Base-by-base conservation (phyloP, 805 yeast species). In the Candida parachauliodes region DNA sequence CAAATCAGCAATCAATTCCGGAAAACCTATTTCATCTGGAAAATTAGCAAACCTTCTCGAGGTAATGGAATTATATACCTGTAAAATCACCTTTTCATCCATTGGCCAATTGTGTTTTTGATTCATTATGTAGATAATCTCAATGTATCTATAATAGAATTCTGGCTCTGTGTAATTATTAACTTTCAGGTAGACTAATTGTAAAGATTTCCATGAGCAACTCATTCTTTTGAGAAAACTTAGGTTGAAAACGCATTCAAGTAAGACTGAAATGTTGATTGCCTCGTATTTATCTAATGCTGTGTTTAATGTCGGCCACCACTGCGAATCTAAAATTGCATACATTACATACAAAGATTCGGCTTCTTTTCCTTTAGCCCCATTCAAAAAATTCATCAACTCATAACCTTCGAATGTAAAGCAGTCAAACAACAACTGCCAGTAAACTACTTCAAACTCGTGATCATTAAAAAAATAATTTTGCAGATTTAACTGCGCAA, bases 21-120 rank as follows among this genome's bases (percentile, higher is more conserved):
- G 62, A 5, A 46, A 46, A 11, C 33, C 41, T 26, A 44, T 38
- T 41, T 67, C 74, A 40, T 63, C 70, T 2, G 41, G 48, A 38
- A 65, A 68, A 40, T 65, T 65, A 14, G 60, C 50, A 44, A 67
- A 67, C 33, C 54, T 60, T 19, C 64, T 48, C 0, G 46, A 30
- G 0, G 71, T 60, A 6, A 65, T 50, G 0, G 56, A 44, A 2
- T 51, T 34, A 41, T 66, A 67, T 4, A 68, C 36, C 18, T 46
- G 47, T 4, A 54, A 36, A 4, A 68, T 37, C n/a, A 65, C 37
- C 28, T 48, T 51, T 30, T 68, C 74, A 16, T 62, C 66, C 2
- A 61, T 28, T 5, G 57, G 55, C 68, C 68, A 65, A 4, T 42
- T 46, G 2, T 48, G 44, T 14, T 52, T 45, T 28, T 57, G 53